Conservation (phyloP, 495 filamentous ascomycete species). For the Neurospora tetrasperma region DNA sequence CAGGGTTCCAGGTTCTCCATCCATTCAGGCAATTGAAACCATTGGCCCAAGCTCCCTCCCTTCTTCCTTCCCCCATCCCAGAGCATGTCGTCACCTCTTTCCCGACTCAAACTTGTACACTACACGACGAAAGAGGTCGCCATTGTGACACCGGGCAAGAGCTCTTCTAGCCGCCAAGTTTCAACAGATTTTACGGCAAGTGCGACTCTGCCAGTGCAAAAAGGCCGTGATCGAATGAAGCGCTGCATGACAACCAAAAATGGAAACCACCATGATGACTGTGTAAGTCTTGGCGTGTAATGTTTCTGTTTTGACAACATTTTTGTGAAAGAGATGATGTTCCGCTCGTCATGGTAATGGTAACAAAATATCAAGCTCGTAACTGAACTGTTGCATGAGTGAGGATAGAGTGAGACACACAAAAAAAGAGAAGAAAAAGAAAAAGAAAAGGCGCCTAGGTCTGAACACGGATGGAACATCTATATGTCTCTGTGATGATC, state of each 20-base stretch:
- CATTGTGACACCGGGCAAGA: background rate
- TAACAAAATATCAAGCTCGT: background rate
- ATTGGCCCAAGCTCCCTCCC: background rate
- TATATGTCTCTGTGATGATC: background rate
- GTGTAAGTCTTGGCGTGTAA: background rate
- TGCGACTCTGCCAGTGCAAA: background rate
- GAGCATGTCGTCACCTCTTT: background rate
- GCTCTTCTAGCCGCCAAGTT: background rate
- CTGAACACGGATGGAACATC: background rate
- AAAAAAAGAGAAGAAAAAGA: no score
- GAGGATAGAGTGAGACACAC: background rate
- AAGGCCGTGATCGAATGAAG: background rate
- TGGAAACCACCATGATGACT: background rate
- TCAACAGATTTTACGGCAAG: background rate
- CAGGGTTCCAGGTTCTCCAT: no score
- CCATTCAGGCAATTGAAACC: background rate
- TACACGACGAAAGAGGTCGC: background rate
- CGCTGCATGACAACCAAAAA: background rate
- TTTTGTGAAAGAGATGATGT: background rate
- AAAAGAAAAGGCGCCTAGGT: background rate
- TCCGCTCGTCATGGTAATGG: background rate
- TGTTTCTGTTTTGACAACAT: background rate
- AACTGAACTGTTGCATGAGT: background rate
- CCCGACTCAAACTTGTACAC: background rate
- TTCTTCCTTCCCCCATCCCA: background rate